Conservation (phyloP, 1,284 basidiomycete species). For the Puccinia brachypodii region DNA sequence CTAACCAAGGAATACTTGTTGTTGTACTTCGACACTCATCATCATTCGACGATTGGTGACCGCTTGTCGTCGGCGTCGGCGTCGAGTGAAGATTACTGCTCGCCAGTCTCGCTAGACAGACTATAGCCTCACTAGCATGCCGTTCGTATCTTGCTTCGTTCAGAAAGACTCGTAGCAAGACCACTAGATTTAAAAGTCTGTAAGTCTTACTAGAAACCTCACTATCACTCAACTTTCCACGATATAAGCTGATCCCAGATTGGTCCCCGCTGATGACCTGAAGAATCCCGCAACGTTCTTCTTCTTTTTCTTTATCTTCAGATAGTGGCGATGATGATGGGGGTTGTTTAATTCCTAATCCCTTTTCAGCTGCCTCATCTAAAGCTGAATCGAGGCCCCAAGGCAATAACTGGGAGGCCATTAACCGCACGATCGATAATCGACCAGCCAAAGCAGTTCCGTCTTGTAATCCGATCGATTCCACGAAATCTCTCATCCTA, state of each 20-base stretch:
- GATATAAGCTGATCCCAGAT: no score
- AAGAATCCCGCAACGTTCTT: constrained; percentile 19
- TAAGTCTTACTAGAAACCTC: constrained; percentile 16
- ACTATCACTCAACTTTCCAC: no score
- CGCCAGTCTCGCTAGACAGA: constrained; percentile 10
- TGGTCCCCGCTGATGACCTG: constrained; percentile 18
- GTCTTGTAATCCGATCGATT: constrained; percentile 31
- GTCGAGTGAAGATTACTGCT: neutral
- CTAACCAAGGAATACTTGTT: constrained; percentile 30
- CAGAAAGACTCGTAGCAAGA: constrained; percentile 34
- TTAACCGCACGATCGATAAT: constrained; percentile 23
- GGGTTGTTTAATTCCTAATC: constrained; percentile 18
- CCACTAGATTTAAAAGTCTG: constrained; percentile 18
- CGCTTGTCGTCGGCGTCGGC: no score
- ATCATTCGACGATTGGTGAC: neutral
- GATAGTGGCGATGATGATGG: no score
- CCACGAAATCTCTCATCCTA: constrained; percentile 28
- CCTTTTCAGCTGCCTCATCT: constrained; percentile 4
- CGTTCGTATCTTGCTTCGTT: constrained; percentile 35
- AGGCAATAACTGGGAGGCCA: constrained; percentile 25
- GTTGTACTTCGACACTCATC: no score
- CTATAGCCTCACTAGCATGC: constrained; percentile 35
- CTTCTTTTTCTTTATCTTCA: no score
- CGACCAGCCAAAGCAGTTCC: constrained; percentile 23
- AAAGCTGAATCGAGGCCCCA: constrained; percentile 32